A percentile compares a stretch with the other conserved stretches of the same genome.
phyloP scores from a whole-genome alignment of 805 yeast genomes.

The Candida parachauliodes region DNA sequence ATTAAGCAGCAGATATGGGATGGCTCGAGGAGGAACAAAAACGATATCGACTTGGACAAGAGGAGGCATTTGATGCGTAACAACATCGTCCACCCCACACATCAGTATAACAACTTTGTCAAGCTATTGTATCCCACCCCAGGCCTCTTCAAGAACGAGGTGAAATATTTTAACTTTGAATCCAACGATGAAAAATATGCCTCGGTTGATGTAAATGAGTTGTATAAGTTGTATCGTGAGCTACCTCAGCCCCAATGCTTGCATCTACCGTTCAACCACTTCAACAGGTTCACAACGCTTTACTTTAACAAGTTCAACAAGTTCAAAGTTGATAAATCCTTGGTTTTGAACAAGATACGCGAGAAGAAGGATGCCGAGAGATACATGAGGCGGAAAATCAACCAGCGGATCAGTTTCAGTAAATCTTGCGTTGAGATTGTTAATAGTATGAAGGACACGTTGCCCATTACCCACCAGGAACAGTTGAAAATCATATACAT shows the following conservation, averaged over 20 bases:
- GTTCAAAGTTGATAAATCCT: constrained; percentile 4
- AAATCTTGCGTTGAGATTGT: constrained; percentile 19
- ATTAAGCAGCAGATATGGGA: constrained; percentile 8
- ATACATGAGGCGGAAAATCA: constrained; percentile 14
- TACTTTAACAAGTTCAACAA: constrained; percentile 11
- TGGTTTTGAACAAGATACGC: constrained; percentile 8
- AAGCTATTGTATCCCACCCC: constrained; percentile 18
- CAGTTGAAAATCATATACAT: constrained; percentile 25
- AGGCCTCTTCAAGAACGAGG: constrained; percentile 2
- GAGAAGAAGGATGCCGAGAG: constrained; percentile 21
- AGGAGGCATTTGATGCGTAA: background rate
- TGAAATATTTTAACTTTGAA: constrained; percentile 5
- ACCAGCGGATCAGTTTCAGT: background rate
- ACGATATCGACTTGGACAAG: background rate
- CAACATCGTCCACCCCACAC: background rate
- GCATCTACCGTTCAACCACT: constrained; percentile 21
- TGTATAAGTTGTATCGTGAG: constrained; percentile 23
- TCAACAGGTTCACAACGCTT: constrained; percentile 20
- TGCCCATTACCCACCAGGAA: constrained; percentile 29
- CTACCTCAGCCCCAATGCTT: constrained; percentile 24
- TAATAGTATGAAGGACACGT: constrained; percentile 23
- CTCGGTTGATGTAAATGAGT: constrained; percentile 21
- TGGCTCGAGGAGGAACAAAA: background rate
- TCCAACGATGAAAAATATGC: constrained; percentile 13
- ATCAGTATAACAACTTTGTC: constrained; percentile 11